phyloP scores from a whole-genome alignment of 208 protist genomes.

The Crithidia sp. region DNA sequence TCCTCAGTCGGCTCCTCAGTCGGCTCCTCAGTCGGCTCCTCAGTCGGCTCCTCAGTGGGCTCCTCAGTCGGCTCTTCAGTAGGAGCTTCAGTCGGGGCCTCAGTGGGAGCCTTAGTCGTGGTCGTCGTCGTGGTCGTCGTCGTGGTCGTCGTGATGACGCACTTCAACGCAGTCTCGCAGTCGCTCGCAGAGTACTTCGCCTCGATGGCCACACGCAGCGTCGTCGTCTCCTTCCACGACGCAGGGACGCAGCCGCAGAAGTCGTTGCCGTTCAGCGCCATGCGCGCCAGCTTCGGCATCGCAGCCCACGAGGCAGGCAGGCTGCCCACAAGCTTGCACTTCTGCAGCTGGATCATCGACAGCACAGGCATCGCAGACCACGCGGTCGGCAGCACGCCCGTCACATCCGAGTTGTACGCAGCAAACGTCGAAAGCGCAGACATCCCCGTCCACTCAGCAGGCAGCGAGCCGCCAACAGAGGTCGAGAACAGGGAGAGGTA shows the following conservation, averaged over 20 bases:
- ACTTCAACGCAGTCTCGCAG: constrained; percentile 1
- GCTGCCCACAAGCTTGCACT: not conserved
- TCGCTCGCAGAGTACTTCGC: constrained; percentile 4
- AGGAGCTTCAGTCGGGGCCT: too few species aligned
- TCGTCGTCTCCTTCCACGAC: not conserved
- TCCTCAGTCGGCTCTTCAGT: too few species aligned
- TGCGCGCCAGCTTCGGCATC: not conserved
- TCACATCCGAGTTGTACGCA: not conserved
- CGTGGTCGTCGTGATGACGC: not conserved
- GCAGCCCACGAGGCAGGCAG: constrained; percentile 2
- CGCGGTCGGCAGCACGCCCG: not conserved
- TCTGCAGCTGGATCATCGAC: not conserved
- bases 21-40: too few species aligned
- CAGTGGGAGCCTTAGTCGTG: not conserved
- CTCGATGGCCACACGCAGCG: constrained; percentile 3
- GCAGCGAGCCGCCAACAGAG: constrained; percentile 1
- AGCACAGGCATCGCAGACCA: not conserved
- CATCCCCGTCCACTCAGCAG: not conserved
- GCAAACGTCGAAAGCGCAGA: not conserved
- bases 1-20: too few species aligned
- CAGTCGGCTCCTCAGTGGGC: too few species aligned
- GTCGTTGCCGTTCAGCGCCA: not conserved
- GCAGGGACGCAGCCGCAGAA: not conserved
- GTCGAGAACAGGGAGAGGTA: not conserved
- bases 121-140: not conserved